Evolutionary conservation across 192 early-diverging fungal species (phyloP).

Genomic region (Coemansia sp.): DNA sequence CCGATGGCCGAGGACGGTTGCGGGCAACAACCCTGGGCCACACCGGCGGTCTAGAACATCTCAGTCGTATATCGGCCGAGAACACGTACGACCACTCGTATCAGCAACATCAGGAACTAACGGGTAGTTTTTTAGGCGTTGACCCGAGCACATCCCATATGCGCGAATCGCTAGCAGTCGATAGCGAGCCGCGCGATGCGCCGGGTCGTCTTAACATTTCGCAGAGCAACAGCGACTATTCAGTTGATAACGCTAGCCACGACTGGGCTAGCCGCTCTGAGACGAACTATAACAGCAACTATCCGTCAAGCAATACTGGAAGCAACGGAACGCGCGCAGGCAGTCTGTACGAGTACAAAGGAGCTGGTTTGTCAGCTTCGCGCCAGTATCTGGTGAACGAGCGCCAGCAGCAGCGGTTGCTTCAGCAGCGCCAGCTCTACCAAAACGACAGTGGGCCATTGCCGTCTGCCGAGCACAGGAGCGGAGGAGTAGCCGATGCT

Average conservation of each 20-base stretch:
- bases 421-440: constrained; percentile 31
- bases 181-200: constrained; percentile 35
- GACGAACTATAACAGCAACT: constrained; percentile 17
- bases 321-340: constrained; percentile 28
- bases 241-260: constrained; percentile 25
- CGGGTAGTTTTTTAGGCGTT: constrained; percentile 55
- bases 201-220: constrained; percentile 47
- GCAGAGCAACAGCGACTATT: constrained; percentile 37
- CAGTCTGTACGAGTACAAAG: constrained; percentile 25
- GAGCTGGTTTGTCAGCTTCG: constrained; percentile 5
- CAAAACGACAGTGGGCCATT: constrained; percentile 2
- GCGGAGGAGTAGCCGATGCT: constrained; percentile 5
- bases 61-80: not conserved
- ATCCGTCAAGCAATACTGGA: constrained; percentile 15
- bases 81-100: constrained; percentile 6
- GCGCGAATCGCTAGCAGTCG: constrained; percentile 25
- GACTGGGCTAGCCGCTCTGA: constrained; percentile 46
- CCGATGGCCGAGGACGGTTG: constrained; percentile 10
- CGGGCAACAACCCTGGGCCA: constrained; percentile 28
- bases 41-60: not conserved
- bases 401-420: constrained; percentile 39
- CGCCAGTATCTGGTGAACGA: constrained; percentile 28
- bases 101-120: constrained; percentile 7
- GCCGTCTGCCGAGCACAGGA: not conserved
- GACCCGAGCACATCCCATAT: constrained; percentile 51